Conservation (phyloP, 768 basidiomycete species). For the Pulveroboletus sp. region DNA sequence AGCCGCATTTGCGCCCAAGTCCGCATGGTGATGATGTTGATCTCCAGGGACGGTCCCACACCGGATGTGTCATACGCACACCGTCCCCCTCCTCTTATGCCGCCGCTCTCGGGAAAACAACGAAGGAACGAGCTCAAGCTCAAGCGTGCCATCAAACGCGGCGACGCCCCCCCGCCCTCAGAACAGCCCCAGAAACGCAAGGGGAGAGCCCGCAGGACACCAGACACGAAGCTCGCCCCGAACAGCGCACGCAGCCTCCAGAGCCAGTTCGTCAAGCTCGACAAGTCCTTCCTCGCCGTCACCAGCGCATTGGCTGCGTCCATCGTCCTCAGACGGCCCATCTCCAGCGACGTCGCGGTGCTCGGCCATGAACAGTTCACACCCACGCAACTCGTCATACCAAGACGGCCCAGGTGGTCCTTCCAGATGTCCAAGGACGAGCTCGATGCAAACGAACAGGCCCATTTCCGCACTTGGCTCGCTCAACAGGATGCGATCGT, state of each 20-base stretch:
- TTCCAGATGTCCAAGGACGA: constrained; percentile 84
- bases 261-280: constrained; percentile 64
- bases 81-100: constrained; percentile 10
- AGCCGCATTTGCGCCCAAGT: no score
- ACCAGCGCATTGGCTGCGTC: constrained; percentile 53
- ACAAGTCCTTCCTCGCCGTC: constrained; percentile 53
- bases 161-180: constrained; percentile 47
- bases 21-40: no score
- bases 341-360: constrained; percentile 38
- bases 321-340: constrained; percentile 52
- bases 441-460: constrained; percentile 88
- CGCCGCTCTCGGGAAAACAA: constrained; percentile 50
- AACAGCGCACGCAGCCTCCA: constrained; percentile 50
- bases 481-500: constrained; percentile 55
- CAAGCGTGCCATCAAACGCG: constrained; percentile 82
- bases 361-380: constrained; percentile 22
- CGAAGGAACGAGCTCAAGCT: constrained; percentile 69
- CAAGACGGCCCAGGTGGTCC: constrained; percentile 80
- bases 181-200: constrained; percentile 9
- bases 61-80: no score
- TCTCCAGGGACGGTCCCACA: no score
- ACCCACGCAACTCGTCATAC: constrained; percentile 26
- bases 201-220: background rate
- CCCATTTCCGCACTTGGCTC: constrained; percentile 76
- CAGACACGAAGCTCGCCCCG: background rate